These are phyloP conservation scores for Mycosphaerelloides madeirae DNA, from an alignment of 2,329 filamentous ascomycete genomes.

Conservation along the genomic window DNA sequence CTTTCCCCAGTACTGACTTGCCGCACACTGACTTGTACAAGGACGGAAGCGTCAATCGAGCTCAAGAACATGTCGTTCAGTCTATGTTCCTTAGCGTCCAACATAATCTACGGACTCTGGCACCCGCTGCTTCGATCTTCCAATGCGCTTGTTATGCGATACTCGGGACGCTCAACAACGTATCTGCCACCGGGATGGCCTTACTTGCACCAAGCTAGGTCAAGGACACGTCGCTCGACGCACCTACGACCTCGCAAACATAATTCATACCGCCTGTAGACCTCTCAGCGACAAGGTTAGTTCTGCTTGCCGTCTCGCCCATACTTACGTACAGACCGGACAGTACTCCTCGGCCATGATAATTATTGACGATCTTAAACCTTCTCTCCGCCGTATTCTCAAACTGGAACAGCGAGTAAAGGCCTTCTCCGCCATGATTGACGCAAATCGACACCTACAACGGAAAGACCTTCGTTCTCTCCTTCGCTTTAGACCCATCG, in stretches of 20 bases:
- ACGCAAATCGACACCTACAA: slow-evolving; percentile 59
- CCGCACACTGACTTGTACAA: slow-evolving; percentile 11
- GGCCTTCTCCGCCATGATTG: slow-evolving; percentile 62
- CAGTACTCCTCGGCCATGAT: slow-evolving; percentile 64
- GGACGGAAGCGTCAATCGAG: slow-evolving; percentile 38
- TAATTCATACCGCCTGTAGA: no score
- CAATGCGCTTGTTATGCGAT: slow-evolving; percentile 70
- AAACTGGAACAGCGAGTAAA: slow-evolving; percentile 74
- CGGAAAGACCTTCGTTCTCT: slow-evolving; percentile 24
- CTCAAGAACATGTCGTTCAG: slow-evolving; percentile 74
- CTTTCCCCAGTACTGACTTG: neutral
- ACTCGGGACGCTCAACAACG: slow-evolving; percentile 59
- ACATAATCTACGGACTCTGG: slow-evolving; percentile 66
- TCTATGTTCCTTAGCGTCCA: slow-evolving; percentile 78
- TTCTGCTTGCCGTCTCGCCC: slow-evolving; percentile 65
- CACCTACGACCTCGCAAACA: slow-evolving; percentile 51
- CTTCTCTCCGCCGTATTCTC: slow-evolving; percentile 62
- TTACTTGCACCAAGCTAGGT: slow-evolving; percentile 35
- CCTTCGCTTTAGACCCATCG: no score
- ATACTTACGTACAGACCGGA: slow-evolving; percentile 61
- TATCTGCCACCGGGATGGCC: no score
- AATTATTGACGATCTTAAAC: slow-evolving; percentile 56
- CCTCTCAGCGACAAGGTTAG: slow-evolving; percentile 64
- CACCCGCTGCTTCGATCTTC: slow-evolving; percentile 69
- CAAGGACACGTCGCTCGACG: slow-evolving; percentile 54